phyloP scores from a whole-genome alignment of 1,139 yeast species.

The Scheffersomyces parashehatae region DNA sequence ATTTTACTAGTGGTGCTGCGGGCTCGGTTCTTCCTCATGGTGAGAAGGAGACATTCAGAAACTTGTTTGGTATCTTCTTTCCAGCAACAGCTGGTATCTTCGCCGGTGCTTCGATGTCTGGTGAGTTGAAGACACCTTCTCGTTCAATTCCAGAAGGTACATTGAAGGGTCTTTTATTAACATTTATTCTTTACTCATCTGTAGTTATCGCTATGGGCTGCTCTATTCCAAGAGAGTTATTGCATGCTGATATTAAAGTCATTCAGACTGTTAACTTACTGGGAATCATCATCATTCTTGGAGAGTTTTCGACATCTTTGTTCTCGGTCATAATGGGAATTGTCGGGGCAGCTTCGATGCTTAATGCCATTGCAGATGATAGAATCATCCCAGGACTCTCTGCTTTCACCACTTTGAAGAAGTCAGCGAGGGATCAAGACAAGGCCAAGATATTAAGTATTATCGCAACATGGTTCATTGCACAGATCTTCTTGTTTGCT shows the following conservation, averaged over 20 bases:
- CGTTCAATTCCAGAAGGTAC: constrained; percentile 91
- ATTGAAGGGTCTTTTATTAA: constrained; percentile 70
- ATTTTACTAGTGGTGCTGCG: constrained; percentile 87
- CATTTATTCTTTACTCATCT: constrained; percentile 69
- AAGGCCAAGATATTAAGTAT: constrained; percentile 52
- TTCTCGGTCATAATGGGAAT: constrained; percentile 94
- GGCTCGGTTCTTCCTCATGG: constrained; percentile 69
- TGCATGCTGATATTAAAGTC: constrained; percentile 77
- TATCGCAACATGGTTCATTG: constrained; percentile 72
- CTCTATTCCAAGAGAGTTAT: constrained; percentile 74
- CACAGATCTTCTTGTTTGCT: constrained; percentile 81
- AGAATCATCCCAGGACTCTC: constrained; percentile 75
- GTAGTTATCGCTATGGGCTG: constrained; percentile 81
- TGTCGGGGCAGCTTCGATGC: constrained; percentile 88
- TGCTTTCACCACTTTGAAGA: constrained; percentile 53
- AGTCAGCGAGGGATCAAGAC: constrained; percentile 49
- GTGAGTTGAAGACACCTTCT: constrained; percentile 85
- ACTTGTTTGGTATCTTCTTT: constrained; percentile 90
- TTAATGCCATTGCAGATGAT: constrained; percentile 90
- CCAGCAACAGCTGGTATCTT: constrained; percentile 98
- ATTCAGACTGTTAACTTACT: constrained; percentile 77
- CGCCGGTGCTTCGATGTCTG: constrained; percentile 99
- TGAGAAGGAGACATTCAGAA: constrained; percentile 68
- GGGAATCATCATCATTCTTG: constrained; percentile 72
- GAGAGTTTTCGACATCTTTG: constrained; percentile 85